Evolutionary conservation across 805 yeast genomes (phyloP).

Genomic region (Nakazawaea ernobii): DNA sequence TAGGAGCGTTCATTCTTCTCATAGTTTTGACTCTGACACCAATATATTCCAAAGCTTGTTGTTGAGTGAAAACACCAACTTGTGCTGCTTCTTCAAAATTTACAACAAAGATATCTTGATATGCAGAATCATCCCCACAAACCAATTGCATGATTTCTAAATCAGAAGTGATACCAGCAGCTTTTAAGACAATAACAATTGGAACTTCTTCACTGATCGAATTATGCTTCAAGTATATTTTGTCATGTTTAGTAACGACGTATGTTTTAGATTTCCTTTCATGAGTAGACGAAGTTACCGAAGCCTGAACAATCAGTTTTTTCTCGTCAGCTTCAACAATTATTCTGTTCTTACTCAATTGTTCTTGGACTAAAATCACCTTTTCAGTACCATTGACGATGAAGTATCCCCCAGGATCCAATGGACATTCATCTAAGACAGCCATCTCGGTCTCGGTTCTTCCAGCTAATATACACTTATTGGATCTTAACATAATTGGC

Average conservation of each 20-base stretch:
- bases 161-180: conserved; percentile 91
- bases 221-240: conserved; percentile 88
- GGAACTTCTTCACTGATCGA: conserved; percentile 95
- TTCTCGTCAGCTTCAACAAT: conserved; percentile 97
- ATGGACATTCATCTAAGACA: conserved; percentile 82
- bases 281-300: conserved; percentile 96
- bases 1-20: conserved; percentile 80
- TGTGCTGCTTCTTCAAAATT: conserved; percentile 92
- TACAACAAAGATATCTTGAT: conserved; percentile 88
- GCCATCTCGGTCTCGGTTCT: conserved; percentile 85
- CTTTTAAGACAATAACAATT: conserved; percentile 86
- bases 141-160: conserved; percentile 90
- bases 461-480: conserved; percentile 82
- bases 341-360: conserved; percentile 92
- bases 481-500: conserved; percentile 97
- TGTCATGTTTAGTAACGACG: conserved; percentile 86
- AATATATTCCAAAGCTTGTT: conserved; percentile 86
- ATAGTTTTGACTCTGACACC: conserved; percentile 91
- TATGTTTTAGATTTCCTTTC: conserved; percentile 97
- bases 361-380: conserved; percentile 95
- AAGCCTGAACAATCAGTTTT: conserved; percentile 91
- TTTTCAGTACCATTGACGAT: conserved; percentile 98
- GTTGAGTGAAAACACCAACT: conserved; percentile 82
- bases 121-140: conserved; percentile 82
- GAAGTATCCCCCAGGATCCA: conserved; percentile 98